Conservation (phyloP, 345 rosid species). For the Theobroma cacao region DNA sequence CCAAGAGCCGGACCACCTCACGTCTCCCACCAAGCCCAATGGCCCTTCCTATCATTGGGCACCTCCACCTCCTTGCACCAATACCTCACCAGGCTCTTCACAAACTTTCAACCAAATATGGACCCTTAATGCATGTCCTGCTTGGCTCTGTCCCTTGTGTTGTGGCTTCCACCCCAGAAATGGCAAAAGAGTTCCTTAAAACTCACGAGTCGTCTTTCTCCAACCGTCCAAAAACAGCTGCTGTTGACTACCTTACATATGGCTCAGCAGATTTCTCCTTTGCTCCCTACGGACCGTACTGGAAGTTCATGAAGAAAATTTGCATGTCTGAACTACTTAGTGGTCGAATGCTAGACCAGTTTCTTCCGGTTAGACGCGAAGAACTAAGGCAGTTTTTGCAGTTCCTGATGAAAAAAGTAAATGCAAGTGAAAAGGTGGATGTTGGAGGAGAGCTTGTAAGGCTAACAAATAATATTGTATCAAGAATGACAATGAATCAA, state of each 20-base stretch:
- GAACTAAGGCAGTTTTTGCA: constrained; percentile 33
- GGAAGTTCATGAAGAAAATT: constrained; percentile 73
- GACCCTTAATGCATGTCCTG: constrained; percentile 51
- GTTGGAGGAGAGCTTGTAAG: constrained; percentile 43
- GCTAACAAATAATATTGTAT: constrained; percentile 35
- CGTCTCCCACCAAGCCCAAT: constrained; percentile 49
- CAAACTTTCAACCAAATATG: constrained; percentile 48
- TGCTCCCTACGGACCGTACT: constrained; percentile 52
- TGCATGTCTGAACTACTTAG: constrained; percentile 49
- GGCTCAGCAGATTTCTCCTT: constrained; percentile 53
- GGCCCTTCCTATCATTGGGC: constrained; percentile 58
- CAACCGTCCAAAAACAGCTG: constrained; percentile 31
- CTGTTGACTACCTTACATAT: constrained; percentile 50
- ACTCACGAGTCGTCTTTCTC: constrained; percentile 52
- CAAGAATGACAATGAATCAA: constrained; percentile 45
- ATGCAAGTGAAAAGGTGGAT: constrained; percentile 28
- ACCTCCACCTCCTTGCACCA: constrained; percentile 57
- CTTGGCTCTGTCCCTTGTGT: constrained; percentile 56
- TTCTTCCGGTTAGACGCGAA: constrained; percentile 38
- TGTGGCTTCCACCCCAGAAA: constrained; percentile 58
- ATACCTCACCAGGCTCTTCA: constrained; percentile 63
- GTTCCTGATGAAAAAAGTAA: constrained; percentile 30
- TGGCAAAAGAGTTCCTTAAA: constrained; percentile 62
- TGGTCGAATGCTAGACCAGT: constrained; percentile 31
- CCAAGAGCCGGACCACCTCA: constrained; percentile 4